Percentiles rank a stretch among this genome's conserved stretches.
Evolutionary conservation across 192 early-diverging fungal species (phyloP).

Genomic region (Diversispora eburnea): DNA sequence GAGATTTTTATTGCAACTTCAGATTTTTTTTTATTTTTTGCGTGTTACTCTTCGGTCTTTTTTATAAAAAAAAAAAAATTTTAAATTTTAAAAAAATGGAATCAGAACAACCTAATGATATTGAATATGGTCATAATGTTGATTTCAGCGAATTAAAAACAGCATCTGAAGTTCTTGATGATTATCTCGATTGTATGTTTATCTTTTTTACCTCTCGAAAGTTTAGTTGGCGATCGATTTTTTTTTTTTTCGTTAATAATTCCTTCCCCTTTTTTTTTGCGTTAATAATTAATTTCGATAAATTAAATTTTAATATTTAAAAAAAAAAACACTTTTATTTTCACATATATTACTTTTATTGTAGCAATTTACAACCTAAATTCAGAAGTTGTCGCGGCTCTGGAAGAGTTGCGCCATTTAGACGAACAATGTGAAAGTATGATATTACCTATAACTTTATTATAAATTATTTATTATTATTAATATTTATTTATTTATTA

Average conservation of each 20-base stretch:
- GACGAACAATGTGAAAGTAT: slow-evolving; percentile 14
- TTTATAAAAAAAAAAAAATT: neutral
- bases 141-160: neutral
- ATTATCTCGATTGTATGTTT: slow-evolving; percentile 13
- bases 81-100: slow-evolving; percentile 10
- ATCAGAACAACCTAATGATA: neutral
- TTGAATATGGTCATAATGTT: neutral
- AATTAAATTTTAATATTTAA: neutral
- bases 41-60: neutral
- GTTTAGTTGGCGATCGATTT: neutral
- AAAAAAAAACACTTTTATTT: neutral
- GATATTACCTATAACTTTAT: neutral
- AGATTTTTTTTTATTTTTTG: neutral
- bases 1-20: neutral
- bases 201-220: neutral
- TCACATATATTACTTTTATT: neutral
- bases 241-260: neutral
- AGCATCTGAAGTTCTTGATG: slow-evolving; percentile 11
- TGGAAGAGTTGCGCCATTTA: slow-evolving; percentile 1
- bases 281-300: neutral
- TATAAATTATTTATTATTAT: neutral
- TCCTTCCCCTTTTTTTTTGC: neutral
- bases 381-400: neutral
- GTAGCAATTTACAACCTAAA: slow-evolving; percentile 18
- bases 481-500: neutral